Base-by-base conservation (phyloP, 495 filamentous ascomycete species). In the Annulohypoxylon nitens region DNA sequence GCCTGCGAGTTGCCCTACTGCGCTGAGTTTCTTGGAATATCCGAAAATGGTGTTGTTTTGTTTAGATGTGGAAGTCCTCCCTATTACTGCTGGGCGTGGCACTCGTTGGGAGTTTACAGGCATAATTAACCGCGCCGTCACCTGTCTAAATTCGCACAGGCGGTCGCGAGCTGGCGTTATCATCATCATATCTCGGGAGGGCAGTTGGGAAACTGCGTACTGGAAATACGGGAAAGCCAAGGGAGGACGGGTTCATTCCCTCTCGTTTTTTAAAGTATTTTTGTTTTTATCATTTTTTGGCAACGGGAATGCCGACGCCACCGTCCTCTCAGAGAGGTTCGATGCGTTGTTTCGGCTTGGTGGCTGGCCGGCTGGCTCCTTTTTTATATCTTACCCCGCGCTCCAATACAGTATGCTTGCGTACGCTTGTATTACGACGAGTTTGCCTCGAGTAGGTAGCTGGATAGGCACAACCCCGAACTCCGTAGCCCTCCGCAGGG, bases 141-240 rank as follows among this genome's bases (percentile, higher is more conserved):
- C 53, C 48, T 55, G 14, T 39, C 20, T 20, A 16, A 30, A 11
- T 43, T 11, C 55, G 9, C 20, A 20, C 69, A 67, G 57, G 53
- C 57, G 30, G 57, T 41, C 61, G 45, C 63, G 30, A 57, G 55
- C 43, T 12, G 69, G 69, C 64, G 69, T 67, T 67, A 57, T 18
- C 3, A 36, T 57, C n/a, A 16, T 57, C 20, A 0, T 18, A n/a
- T 20, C 60, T 11, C 25, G 48, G 37, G 20, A 39, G 34, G 64
- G 60, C 25, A 18, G 30, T 2, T n/a, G 39, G 45, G 9, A 45
- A 26, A 34, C 16, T 20, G 41, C 41, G 36, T 41, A 50, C 11
- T 14, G 25, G 39, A 14, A 39, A 43, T 18, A 64, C 18, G 39
- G 50, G 59, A 59, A 30, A 48, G 16, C 36, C 16, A 36, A n/a